These are phyloP conservation scores for Chaetomium sp. DNA, from an alignment of 2,329 filamentous ascomycete genomes.

Conservation along the genomic window DNA sequence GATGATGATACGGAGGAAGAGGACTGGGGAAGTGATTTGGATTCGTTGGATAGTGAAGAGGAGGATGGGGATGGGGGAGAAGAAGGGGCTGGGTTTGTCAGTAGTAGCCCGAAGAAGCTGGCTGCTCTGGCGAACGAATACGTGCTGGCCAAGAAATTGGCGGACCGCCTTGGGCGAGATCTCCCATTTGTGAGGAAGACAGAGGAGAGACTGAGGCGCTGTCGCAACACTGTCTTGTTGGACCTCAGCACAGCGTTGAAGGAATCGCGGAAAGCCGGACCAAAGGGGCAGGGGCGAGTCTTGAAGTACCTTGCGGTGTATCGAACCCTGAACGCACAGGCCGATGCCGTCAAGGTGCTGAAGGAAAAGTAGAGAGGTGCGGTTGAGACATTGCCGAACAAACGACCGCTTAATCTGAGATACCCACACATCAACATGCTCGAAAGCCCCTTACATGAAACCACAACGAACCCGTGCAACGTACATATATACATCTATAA, in stretches of 20 bases:
- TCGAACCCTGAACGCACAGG: conserved; percentile 44
- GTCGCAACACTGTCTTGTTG: conserved; percentile 50
- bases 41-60: conserved; percentile 27
- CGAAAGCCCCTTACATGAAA: conserved; percentile 7
- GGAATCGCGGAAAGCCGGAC: conserved; percentile 37
- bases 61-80: conserved; percentile 28
- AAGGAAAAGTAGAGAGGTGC: conserved; percentile 30
- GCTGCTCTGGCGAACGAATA: conserved; percentile 41
- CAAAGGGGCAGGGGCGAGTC: conserved; percentile 38
- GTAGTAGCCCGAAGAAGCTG: conserved; percentile 43
- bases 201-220: conserved; percentile 46
- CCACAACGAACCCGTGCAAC: conserved; percentile 3
- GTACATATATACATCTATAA: conserved; percentile 22
- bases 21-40: conserved; percentile 27
- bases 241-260: conserved; percentile 46
- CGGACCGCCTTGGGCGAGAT: conserved; percentile 40
- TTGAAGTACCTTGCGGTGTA: conserved; percentile 50
- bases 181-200: conserved; percentile 45
- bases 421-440: conserved; percentile 25
- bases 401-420: conserved; percentile 1
- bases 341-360: conserved; percentile 46
- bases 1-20: conserved; percentile 26
- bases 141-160: conserved; percentile 36
- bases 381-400: background rate
- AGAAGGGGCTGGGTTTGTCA: conserved; percentile 32